Evolutionary conservation across 345 rosid species (phyloP).

Genomic region (Erucastrum elatum): DNA sequence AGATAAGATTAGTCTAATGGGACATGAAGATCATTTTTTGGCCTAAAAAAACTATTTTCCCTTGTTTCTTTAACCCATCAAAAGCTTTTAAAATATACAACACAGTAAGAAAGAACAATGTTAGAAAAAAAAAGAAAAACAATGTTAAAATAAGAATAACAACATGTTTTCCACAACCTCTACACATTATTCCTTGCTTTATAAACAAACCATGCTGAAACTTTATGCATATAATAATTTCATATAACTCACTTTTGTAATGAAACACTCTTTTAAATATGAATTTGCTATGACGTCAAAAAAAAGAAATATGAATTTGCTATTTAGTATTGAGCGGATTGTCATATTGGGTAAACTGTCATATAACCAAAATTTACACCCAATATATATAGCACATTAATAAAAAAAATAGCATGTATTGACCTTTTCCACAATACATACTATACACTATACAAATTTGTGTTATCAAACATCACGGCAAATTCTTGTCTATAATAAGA

Average conservation of each 20-base stretch:
- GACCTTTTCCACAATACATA: neutral
- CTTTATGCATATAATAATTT: conserved; percentile 6
- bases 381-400: too few species aligned
- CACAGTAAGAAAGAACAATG: neutral
- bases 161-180: neutral
- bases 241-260: too few species aligned
- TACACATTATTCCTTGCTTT: conserved; percentile 43
- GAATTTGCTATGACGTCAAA: too few species aligned
- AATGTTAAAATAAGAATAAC: neutral
- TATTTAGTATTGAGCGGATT: too few species aligned
- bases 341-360: too few species aligned
- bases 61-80: neutral
- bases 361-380: too few species aligned
- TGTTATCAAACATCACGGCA: neutral
- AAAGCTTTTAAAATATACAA: neutral
- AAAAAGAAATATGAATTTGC: too few species aligned
- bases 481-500: neutral
- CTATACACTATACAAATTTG: neutral
- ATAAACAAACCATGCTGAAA: conserved; percentile 23
- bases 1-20: too few species aligned
- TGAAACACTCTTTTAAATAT: too few species aligned
- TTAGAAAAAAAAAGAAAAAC: neutral
- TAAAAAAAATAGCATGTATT: neutral
- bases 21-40: too few species aligned
- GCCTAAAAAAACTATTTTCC: too few species aligned